Evolutionary conservation across 495 filamentous ascomycete species (phyloP), one percentile per base, ranked within the genome.

Genomic region (Aspergillus sparsus): DNA sequence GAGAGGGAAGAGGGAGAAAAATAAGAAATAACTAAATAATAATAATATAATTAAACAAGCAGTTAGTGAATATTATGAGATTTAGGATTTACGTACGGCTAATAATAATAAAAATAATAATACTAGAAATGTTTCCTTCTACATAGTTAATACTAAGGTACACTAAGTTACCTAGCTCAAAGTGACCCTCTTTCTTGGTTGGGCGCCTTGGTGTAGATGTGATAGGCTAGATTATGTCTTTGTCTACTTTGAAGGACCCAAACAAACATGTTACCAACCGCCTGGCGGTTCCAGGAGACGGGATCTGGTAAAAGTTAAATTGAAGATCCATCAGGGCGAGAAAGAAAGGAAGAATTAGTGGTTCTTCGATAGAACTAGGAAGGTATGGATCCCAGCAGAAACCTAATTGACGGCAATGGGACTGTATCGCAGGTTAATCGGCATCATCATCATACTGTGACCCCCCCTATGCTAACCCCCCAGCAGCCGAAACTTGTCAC

Each of bases 241-340:
- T 7, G 11, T 16, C 2, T 33, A 18, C 34, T 12, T n/a, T 57
- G 18, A 45, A 46, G 15, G 31, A 27, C 6, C 18, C 35, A n/a
- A 60, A 31, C 16, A 53, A 41, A 49, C 36, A 61, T 53, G 63
- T 49, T 37, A 50, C 49, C 56, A 66, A 10, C 64, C 64, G 55
- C 55, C 47, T 52, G 64, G 44, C 18, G 39, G 57, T 61, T 53
- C 64, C 55, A 67, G 60, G 55, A 49, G 62, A 64, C 65, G 65
- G 65, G 65, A 64, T 62, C 52, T 49, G 41, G 60, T 16, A 49
- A 63, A 58, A 52, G 47, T 55, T 49, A 58, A 59, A 41, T 53
- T 44, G 64, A 49, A 57, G 64, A 62, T 66, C 64, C 54, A 53
- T 33, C 27, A 13, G 55, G 27, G 54, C 55, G 54, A 31, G 36